Base-by-base conservation (phyloP, 371 early-diverging fungal species). In the Mucor mucedo region DNA sequence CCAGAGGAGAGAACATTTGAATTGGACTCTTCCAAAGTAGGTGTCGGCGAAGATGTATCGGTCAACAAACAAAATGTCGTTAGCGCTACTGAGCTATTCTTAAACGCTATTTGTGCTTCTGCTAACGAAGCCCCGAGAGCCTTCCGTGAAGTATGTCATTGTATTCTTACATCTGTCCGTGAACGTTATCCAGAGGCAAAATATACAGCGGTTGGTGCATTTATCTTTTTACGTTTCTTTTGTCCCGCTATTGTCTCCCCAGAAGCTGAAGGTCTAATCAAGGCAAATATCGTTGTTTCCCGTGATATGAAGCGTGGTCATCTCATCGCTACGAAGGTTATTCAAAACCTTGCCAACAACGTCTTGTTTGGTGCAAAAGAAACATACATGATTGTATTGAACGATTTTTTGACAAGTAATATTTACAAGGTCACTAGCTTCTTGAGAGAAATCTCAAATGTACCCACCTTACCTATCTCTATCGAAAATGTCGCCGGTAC, bases 221-320 rank as follows among this genome's bases (percentile, higher is more conserved):
- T 97, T 65, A 85, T 98, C 61, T 98, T 97, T 70, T 76, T 98
- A 63, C 90, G 98, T 5, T 95, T 97, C 87, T 85, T 97, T 63
- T 95, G 96, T 64, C 98, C 98, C 0, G 95, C 94, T 2, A 95
- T 98, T 66, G 95, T 95, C 5, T 87, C 95, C 0, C 98, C 98
- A 4, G 90, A 89, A 65, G 76, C 79, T 0, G 86, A 88, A 60
- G 85, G 84, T 3, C 58, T 88, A 30, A 60, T 86, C 30, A 73
- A 70, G 33, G n/a, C 68, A 2, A 72, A 60, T 16, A 55, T 66
- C 1, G 50, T 72, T 0, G 61, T 77, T 3, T 69, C 76, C 8
- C 78, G 76, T 14, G 83, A 85, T 33, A 84, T 82, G 62, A 89
- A 93, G 33, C 91, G 97, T 65, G 96, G 96, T 28, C 78, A 95